Evolutionary conservation across 257 asterid genomes (phyloP).

Genomic region (Asclepias syriaca): DNA sequence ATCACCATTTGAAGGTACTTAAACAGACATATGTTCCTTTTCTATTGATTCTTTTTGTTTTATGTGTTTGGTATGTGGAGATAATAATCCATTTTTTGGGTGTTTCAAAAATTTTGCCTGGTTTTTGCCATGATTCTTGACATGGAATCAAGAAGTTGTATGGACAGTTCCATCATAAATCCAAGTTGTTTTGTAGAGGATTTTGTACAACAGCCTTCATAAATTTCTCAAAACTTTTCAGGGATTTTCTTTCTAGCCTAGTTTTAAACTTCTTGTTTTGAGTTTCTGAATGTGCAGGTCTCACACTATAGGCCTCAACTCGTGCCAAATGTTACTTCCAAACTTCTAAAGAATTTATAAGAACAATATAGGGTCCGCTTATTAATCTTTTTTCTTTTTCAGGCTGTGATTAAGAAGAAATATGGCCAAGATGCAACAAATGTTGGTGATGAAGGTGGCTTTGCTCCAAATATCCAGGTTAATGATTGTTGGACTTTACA

Average conservation of each 20-base stretch:
- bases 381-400: constrained; percentile 1
- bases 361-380: not conserved
- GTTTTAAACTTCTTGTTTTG: not conserved
- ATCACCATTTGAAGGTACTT: constrained; percentile 87
- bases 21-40: not conserved
- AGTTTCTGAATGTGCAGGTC: not conserved
- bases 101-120: not conserved
- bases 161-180: not conserved
- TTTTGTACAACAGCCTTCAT: not conserved
- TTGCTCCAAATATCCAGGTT: constrained; percentile 97
- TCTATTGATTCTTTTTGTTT: not conserved
- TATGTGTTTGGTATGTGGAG: no score
- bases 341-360: not conserved
- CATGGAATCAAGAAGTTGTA: no score
- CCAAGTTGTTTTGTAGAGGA: not conserved
- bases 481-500: constrained; percentile 1
- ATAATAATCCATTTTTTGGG: not conserved
- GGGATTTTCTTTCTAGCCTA: no score
- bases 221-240: not conserved
- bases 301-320: not conserved
- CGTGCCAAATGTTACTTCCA: not conserved
- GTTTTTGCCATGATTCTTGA: not conserved
- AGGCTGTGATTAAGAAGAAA: constrained; percentile 96
- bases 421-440: constrained; percentile 97
- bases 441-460: constrained; percentile 98